Evolutionary conservation across 345 rosid genomes (phyloP).

Genomic region (Raphanus sativus): DNA sequence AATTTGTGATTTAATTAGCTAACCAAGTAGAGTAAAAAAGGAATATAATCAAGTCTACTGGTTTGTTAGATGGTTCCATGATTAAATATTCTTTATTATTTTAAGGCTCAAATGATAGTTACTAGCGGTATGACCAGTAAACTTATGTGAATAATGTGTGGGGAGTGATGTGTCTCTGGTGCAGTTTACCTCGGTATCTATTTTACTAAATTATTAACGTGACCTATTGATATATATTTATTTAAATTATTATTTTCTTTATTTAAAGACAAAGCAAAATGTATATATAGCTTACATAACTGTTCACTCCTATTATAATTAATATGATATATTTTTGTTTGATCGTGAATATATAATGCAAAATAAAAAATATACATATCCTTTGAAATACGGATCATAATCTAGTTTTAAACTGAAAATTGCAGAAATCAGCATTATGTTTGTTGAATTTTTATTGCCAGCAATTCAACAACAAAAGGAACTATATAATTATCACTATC

Average conservation of each 20-base stretch:
- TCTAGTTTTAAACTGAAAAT: neutral
- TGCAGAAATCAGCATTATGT: neutral
- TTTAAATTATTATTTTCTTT: no score
- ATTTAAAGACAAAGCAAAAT: no score
- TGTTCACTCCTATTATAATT: no score
- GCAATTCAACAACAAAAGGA: neutral
- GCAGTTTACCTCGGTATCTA: neutral
- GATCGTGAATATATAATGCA: no score
- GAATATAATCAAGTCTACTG: neutral
- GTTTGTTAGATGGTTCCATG: neutral
- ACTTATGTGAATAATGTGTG: constrained; percentile 1
- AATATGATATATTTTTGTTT: no score
- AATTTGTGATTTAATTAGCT: neutral
- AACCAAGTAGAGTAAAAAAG: neutral
- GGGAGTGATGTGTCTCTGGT: neutral
- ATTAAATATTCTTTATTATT: neutral
- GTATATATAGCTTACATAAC: neutral
- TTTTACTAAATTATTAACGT: no score
- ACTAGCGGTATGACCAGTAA: constrained; percentile 3
- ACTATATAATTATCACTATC: neutral
- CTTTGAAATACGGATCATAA: no score
- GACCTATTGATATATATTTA: no score
- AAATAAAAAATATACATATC: no score
- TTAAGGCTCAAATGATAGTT: neutral
- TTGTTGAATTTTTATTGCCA: neutral